Evolutionary conservation across 352 stramenopile genomes (phyloP).

Genomic region (Globisporangium megalacanthum): DNA sequence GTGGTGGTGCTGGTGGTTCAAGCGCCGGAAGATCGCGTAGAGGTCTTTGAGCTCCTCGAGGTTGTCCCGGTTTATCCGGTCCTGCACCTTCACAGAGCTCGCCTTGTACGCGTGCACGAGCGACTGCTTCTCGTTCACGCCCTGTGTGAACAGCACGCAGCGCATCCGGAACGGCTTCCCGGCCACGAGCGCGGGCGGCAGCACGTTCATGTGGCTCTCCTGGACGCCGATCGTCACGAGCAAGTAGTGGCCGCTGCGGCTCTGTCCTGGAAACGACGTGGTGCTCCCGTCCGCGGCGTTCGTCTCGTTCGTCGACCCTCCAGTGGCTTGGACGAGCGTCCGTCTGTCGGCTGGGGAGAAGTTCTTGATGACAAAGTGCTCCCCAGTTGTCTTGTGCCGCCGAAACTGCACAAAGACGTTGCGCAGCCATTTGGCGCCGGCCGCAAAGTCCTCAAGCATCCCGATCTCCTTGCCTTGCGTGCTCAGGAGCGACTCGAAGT

Average conservation of each 20-base stretch:
- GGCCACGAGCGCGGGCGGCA: constrained; percentile 38
- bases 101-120: constrained; percentile 77
- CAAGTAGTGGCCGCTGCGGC: constrained; percentile 22
- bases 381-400: constrained; percentile 29
- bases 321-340: constrained; percentile 8
- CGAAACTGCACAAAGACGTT: constrained; percentile 78
- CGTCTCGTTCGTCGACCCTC: constrained; percentile 11
- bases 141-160: constrained; percentile 75
- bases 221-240: constrained; percentile 62
- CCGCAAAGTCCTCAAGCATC: constrained; percentile 92
- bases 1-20: constrained; percentile 31
- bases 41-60: constrained; percentile 57
- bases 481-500: constrained; percentile 83
- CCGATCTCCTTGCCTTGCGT: constrained; percentile 93
- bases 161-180: constrained; percentile 51
- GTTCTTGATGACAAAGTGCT: constrained; percentile 57
- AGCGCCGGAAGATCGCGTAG: constrained; percentile 44
- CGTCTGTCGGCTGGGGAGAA: constrained; percentile 36
- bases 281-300: constrained; percentile 10
- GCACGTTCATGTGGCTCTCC: constrained; percentile 40
- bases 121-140: constrained; percentile 83
- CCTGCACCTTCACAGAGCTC: constrained; percentile 67
- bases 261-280: constrained; percentile 3
- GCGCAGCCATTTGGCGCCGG: constrained; percentile 72
- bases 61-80: constrained; percentile 81